Conservation (phyloP, 106 monocot species). For the Gastrodia elata region DNA sequence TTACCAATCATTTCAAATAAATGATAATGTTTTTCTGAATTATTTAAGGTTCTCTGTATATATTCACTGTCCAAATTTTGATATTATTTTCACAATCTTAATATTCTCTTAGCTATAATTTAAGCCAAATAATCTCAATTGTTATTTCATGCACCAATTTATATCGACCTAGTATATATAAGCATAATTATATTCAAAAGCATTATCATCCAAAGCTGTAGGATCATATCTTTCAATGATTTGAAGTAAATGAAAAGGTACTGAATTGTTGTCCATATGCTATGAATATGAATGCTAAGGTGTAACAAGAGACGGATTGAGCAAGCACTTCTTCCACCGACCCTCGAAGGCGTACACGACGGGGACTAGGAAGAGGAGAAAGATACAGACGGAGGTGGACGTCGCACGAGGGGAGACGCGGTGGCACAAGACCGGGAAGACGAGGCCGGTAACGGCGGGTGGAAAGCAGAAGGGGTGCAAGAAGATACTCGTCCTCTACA, state of each 20-base stretch:
- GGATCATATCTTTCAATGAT: too few species aligned
- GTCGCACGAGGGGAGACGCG: constrained; percentile 62
- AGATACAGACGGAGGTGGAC: constrained; percentile 32
- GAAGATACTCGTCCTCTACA: constrained; percentile 89
- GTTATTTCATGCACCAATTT: too few species aligned
- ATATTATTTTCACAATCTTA: too few species aligned
- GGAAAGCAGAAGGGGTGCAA: constrained; percentile 85
- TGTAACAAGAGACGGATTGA: constrained; percentile 35
- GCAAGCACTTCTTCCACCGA: constrained; percentile 56
- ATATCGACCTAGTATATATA: too few species aligned
- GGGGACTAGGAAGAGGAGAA: constrained; percentile 41
- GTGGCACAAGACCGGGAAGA: constrained; percentile 99
- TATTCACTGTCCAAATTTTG: too few species aligned
- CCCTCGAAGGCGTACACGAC: constrained; percentile 56
- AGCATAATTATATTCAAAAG: too few species aligned
- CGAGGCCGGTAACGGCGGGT: constrained; percentile 55
- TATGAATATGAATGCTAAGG: constrained; percentile 18
- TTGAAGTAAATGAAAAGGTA: not conserved
- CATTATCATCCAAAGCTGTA: too few species aligned
- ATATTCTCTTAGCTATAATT: too few species aligned
- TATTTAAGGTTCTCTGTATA: too few species aligned
- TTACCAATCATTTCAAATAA: too few species aligned
- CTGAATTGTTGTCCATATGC: not conserved
- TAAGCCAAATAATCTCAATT: too few species aligned
- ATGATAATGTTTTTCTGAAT: too few species aligned